phyloP scores from a whole-genome alignment of 139 green algal species.

The Raphidocelis subcapitata region DNA sequence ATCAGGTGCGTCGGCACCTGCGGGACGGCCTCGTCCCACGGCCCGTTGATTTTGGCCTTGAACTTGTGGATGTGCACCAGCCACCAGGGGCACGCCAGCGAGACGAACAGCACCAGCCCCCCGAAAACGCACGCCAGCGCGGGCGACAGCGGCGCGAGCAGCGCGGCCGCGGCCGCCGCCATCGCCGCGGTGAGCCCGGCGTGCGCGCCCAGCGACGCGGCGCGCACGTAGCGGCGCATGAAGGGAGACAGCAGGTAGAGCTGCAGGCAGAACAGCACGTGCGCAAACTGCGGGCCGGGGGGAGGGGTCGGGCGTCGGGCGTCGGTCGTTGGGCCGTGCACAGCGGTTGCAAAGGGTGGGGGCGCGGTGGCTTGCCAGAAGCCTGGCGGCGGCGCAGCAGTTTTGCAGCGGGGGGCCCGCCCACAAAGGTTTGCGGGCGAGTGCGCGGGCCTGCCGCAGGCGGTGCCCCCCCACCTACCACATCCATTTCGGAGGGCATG shows the following conservation, averaged over 20 bases:
- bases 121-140: slow-evolving; percentile 27
- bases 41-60: slow-evolving; percentile 89
- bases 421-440: too few species aligned
- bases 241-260: slow-evolving; percentile 81
- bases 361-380: too few species aligned
- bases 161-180: slow-evolving; percentile 17
- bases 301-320: background rate
- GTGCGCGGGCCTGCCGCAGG: too few species aligned
- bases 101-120: slow-evolving; percentile 40
- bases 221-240: slow-evolving; percentile 57
- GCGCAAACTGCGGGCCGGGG: slow-evolving; percentile 41
- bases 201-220: slow-evolving; percentile 32
- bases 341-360: background rate
- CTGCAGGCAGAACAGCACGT: slow-evolving; percentile 81
- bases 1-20: slow-evolving; percentile 38
- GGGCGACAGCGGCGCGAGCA: slow-evolving; percentile 38
- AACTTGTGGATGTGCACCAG: slow-evolving; percentile 88
- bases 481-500: slow-evolving; percentile 57
- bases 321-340: background rate
- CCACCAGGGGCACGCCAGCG: slow-evolving; percentile 72
- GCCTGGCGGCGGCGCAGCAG: too few species aligned
- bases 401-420: too few species aligned
- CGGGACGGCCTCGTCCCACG: slow-evolving; percentile 85
- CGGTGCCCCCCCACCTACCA: slow-evolving; percentile 51
- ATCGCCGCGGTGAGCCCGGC: slow-evolving; percentile 36